Base-by-base conservation (phyloP, 2,329 filamentous ascomycete genomes). In the Cyclaneusma minus region DNA sequence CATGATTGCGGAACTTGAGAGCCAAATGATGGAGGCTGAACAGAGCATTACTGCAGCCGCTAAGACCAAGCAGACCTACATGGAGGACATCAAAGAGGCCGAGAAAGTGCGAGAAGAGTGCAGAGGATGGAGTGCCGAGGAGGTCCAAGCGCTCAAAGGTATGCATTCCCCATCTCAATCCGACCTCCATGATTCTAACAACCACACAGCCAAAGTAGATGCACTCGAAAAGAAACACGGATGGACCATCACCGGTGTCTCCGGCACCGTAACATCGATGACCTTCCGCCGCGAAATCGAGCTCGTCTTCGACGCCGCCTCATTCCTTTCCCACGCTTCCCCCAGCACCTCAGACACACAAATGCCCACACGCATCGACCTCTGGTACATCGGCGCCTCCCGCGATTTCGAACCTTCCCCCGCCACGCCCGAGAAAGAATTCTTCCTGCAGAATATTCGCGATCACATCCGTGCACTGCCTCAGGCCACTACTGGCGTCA, bases 41-140 rank as follows among this genome's bases (percentile, higher is more conserved):
- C 50, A 59, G 2, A 59, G 62, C 6, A 69, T 87, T 11, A 64
- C 70, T 32, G 58, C 66, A 2, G 61, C 76, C 23, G 58, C 63
- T 6, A 62, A 72, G 31, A 64, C 70, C 41, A 93, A 87, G 47
- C 53, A 70, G 28, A 64, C 72, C 39, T 83, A 67, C 37, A 43
- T 76, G 16, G 63, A 68, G 15, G 79, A 89, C 24, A 94, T 92
- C 31, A 65, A 70, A 31, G 75, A 83, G 41, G 81, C 85, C 0
- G 84, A 94, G 48, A 74, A 72, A 36, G 62, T 91, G 14, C 69
- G 80, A 34, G 84, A 94, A 47, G 80, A 92, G 42, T 92, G 79
- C 47, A 72, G 85, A 28, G 85, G 87, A 20, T 94, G 85, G 76
- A 87, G 76, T 30, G 69, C 75, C 27, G 73, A 65, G 15, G 89